Percentiles rank a stretch among this genome's conserved stretches.
These are phyloP conservation scores for Kluyveromyces lactis DNA, from an alignment of 805 yeast genomes.

Conservation along the genomic window DNA sequence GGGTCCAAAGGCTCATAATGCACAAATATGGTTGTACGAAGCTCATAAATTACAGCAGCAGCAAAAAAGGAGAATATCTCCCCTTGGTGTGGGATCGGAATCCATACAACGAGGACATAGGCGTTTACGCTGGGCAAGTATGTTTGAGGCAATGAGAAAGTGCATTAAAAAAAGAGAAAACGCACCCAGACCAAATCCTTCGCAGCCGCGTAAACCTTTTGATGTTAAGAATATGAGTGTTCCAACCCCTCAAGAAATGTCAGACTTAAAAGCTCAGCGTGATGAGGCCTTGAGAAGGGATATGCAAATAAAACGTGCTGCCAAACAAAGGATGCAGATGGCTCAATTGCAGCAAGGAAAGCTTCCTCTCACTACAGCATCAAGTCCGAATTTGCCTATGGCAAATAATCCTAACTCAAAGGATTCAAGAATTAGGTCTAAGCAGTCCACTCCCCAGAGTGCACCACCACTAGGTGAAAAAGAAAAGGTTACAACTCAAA, in stretches of 20 bases:
- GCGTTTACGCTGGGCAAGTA: slow-evolving; percentile 88
- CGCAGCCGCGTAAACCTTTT: slow-evolving; percentile 33
- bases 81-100: slow-evolving; percentile 88
- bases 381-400: slow-evolving; percentile 8
- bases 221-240: slow-evolving; percentile 42
- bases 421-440: neutral
- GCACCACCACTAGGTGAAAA: slow-evolving; percentile 5
- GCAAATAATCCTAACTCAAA: slow-evolving; percentile 9
- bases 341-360: slow-evolving; percentile 12
- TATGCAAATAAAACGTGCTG: slow-evolving; percentile 26
- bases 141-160: slow-evolving; percentile 93
- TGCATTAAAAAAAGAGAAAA: slow-evolving; percentile 83
- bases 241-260: slow-evolving; percentile 77
- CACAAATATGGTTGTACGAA: slow-evolving; percentile 87
- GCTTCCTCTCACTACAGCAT: slow-evolving; percentile 13
- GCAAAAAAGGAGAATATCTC: slow-evolving; percentile 81
- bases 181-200: slow-evolving; percentile 50
- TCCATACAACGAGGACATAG: slow-evolving; percentile 90
- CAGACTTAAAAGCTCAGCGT: slow-evolving; percentile 74
- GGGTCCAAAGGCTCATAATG: slow-evolving; percentile 74
- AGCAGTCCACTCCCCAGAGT: slow-evolving; percentile 4
- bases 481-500: slow-evolving; percentile 7
- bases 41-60: slow-evolving; percentile 84
- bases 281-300: slow-evolving; percentile 78
- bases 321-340: slow-evolving; percentile 25